phyloP scores from a whole-genome alignment of 2,329 filamentous ascomycete species.

The Fusarium praegraminearum region DNA sequence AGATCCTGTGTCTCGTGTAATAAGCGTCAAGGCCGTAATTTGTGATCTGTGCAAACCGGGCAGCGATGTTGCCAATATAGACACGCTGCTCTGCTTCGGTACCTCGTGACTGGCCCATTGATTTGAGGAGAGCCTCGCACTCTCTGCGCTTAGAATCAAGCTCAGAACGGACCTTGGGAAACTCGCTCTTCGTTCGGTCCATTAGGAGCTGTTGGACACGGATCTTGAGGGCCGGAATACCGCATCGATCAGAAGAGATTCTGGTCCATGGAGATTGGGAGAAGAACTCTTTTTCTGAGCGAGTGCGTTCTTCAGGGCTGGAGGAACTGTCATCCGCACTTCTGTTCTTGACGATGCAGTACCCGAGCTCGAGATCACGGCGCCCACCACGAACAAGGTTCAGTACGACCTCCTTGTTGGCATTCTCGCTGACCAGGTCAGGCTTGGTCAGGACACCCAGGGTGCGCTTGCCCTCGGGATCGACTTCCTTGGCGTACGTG shows the following conservation, averaged over 20 bases:
- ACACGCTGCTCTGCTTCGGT: slow-evolving; percentile 49
- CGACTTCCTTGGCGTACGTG: slow-evolving; percentile 52
- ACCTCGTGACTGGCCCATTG: slow-evolving; percentile 50
- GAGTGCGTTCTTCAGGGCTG: slow-evolving; percentile 49
- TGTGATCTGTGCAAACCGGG: slow-evolving; percentile 47
- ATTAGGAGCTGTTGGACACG: slow-evolving; percentile 55
- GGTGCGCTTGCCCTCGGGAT: slow-evolving; percentile 57
- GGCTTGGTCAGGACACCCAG: slow-evolving; percentile 69
- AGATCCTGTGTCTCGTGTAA: too few species aligned
- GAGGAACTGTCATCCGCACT: slow-evolving; percentile 57
- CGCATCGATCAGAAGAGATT: slow-evolving; percentile 48
- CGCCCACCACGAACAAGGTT: slow-evolving; percentile 58
- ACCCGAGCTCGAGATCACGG: slow-evolving; percentile 59
- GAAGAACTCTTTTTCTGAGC: slow-evolving; percentile 56
- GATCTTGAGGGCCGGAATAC: slow-evolving; percentile 52
- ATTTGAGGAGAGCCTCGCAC: slow-evolving; percentile 32
- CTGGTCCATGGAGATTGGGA: slow-evolving; percentile 51
- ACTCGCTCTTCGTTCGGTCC: slow-evolving; percentile 56
- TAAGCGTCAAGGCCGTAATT: slow-evolving; percentile 48
- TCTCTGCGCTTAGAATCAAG: slow-evolving; percentile 37
- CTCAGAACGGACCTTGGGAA: slow-evolving; percentile 53
- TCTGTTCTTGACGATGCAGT: slow-evolving; percentile 63
- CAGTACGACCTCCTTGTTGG: slow-evolving; percentile 54
- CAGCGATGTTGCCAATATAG: slow-evolving; percentile 53
- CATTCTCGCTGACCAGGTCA: slow-evolving; percentile 62